These are phyloP conservation scores for Calonectria montana DNA, from an alignment of 2,329 filamentous ascomycete species.

Conservation along the genomic window DNA sequence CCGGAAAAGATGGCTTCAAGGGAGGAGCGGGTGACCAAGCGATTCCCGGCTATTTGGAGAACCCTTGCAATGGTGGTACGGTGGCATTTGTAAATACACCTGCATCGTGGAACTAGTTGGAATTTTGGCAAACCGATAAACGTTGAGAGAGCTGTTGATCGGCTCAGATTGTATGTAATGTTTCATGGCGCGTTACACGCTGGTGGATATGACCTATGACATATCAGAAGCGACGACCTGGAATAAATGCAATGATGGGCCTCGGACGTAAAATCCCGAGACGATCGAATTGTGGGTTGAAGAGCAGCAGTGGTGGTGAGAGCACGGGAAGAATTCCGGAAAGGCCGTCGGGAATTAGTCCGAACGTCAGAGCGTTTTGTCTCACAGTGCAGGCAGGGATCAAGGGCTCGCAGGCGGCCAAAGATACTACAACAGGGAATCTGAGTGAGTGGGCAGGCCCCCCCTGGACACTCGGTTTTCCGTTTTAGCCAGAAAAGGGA, in stretches of 20 bases:
- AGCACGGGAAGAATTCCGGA: background rate
- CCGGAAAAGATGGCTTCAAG: background rate
- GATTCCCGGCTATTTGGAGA: conserved; percentile 8
- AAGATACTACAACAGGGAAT: background rate
- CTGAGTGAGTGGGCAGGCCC: background rate
- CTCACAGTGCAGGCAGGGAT: conserved; percentile 5
- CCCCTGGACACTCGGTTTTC: background rate
- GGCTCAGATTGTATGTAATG: background rate
- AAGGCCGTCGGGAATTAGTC: background rate
- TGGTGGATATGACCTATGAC: background rate
- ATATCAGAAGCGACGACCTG: background rate
- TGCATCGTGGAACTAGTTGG: background rate
- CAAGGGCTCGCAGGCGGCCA: background rate
- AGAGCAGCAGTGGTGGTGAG: background rate
- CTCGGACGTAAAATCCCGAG: background rate
- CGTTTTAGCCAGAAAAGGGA: background rate
- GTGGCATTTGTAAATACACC: background rate
- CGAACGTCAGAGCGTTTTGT: background rate
- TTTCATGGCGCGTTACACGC: background rate
- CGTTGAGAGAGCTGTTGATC: background rate
- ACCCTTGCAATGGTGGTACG: background rate
- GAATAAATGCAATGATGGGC: background rate
- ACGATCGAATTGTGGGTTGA: background rate
- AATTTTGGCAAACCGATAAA: background rate
- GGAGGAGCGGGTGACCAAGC: conserved; percentile 4